phyloP scores from a whole-genome alignment of 1,284 basidiomycete species.

The Sporisorium iseilematis-ciliati region DNA sequence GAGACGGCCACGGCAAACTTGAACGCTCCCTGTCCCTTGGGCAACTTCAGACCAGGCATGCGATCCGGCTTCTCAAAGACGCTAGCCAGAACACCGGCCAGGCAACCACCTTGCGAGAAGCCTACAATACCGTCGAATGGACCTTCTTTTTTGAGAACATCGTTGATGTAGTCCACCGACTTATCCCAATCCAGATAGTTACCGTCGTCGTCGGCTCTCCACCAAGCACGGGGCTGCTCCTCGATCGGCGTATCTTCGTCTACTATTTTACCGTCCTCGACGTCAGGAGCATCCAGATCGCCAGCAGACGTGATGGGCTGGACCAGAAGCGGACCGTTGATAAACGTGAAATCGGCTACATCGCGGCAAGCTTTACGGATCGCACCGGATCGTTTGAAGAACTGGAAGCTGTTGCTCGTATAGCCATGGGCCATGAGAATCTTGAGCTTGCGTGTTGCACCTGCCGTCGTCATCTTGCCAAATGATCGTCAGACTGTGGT shows the following conservation, averaged over 20 bases:
- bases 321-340: constrained; percentile 65
- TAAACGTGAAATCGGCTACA: constrained; percentile 64
- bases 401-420: constrained; percentile 64
- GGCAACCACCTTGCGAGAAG: constrained; percentile 64
- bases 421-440: constrained; percentile 67
- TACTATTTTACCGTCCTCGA: constrained; percentile 42
- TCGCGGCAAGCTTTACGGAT: constrained; percentile 65
- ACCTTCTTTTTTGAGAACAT: constrained; percentile 52
- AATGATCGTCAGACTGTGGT: background rate
- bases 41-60: constrained; percentile 48
- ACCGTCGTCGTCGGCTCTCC: constrained; percentile 55
- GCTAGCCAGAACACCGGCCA: constrained; percentile 60
- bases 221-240: constrained; percentile 68
- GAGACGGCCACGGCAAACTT: constrained; percentile 65
- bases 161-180: constrained; percentile 58
- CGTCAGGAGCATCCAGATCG: constrained; percentile 59
- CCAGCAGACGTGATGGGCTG: constrained; percentile 58
- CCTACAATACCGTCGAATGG: constrained; percentile 68
- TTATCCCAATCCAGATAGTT: constrained; percentile 61
- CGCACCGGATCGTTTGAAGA: constrained; percentile 56
- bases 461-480: constrained; percentile 25
- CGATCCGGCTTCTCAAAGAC: constrained; percentile 61
- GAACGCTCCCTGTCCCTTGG: constrained; percentile 49
- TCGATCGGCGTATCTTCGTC: constrained; percentile 63
- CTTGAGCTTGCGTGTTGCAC: constrained; percentile 50